Conservation (phyloP, 2,329 filamentous ascomycete genomes). For the Calonectria honghensis region DNA sequence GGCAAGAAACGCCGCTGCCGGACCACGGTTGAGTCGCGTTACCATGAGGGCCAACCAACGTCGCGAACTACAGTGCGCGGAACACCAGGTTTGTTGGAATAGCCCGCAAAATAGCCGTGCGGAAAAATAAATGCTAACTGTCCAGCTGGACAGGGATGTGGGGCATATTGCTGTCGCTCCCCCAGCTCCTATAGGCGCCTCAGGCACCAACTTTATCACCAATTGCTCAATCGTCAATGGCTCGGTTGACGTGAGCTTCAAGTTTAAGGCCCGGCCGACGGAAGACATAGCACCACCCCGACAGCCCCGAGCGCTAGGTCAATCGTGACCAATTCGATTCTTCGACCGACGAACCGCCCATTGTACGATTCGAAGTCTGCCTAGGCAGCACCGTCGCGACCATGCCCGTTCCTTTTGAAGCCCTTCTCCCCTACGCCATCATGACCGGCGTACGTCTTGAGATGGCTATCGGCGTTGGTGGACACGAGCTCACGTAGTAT, state of each 20-base stretch:
- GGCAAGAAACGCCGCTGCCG: slow-evolving; percentile 36
- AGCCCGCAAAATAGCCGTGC: slow-evolving; percentile 39
- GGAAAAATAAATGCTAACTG: slow-evolving; percentile 19
- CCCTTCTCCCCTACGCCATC: slow-evolving; percentile 79
- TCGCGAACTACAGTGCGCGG: slow-evolving; percentile 57
- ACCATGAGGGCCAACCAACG: slow-evolving; percentile 48
- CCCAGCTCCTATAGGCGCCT: slow-evolving; percentile 41
- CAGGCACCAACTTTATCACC: slow-evolving; percentile 53
- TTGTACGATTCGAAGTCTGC: slow-evolving; percentile 55
- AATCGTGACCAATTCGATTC: slow-evolving; percentile 53
- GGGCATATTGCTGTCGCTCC: slow-evolving; percentile 16
- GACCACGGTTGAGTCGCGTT: slow-evolving; percentile 53
- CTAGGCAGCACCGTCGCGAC: slow-evolving; percentile 56
- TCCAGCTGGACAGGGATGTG: slow-evolving; percentile 46
- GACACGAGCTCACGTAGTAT: slow-evolving; percentile 52
- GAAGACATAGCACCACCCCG: slow-evolving; percentile 45
- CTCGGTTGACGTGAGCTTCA: slow-evolving; percentile 54
- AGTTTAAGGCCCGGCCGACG: slow-evolving; percentile 51
- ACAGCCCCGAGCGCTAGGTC: slow-evolving; percentile 46
- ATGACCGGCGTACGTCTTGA: slow-evolving; percentile 73
- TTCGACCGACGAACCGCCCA: slow-evolving; percentile 31
- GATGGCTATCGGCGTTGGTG: slow-evolving; percentile 32
- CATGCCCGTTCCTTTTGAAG: slow-evolving; percentile 80
- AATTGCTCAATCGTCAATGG: slow-evolving; percentile 56
- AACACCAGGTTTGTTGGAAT: slow-evolving; percentile 40